A percentile compares a stretch with the other conserved stretches of the same genome.
Conservation (phyloP, 805 yeast species). For the Pachysolen tannophilus region DNA sequence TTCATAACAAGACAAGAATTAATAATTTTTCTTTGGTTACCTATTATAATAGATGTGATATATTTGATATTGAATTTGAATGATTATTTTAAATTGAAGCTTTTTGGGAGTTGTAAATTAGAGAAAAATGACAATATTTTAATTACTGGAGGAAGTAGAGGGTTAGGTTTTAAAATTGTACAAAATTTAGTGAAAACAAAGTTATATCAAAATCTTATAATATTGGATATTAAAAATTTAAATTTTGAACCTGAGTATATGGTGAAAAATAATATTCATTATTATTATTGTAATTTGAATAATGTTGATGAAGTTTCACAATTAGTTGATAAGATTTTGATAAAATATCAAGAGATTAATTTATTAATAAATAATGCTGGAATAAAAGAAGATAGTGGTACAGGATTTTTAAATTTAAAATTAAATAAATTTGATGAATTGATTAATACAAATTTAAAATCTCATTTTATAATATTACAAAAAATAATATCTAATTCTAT, state of each 20-base stretch:
- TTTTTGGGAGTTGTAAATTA: not conserved
- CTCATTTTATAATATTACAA: conserved; percentile 35
- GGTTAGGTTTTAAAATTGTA: conserved; percentile 39
- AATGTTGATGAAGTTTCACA: conserved; percentile 5
- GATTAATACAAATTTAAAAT: conserved; percentile 29
- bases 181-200: conserved; percentile 16
- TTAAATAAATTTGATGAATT: conserved; percentile 18
- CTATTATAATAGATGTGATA: no score
- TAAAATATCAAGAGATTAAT: conserved; percentile 18
- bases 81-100: no score
- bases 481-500: conserved; percentile 29
- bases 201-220: no score
- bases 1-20: no score
- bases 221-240: no score
- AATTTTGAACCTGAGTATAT: no score
- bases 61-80: no score
- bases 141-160: conserved; percentile 44
- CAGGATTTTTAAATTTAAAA: no score
- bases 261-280: conserved; percentile 1
- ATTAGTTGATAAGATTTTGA: conserved; percentile 20
- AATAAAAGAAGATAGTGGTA: conserved; percentile 26
- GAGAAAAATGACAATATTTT: conserved; percentile 19
- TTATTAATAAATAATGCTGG: conserved; percentile 44
- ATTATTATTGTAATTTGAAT: conserved; percentile 17
- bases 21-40: no score